A percentile compares a stretch with the other conserved stretches of the same genome.
These are phyloP conservation scores for Rhododendron simsii DNA, from an alignment of 148 eudicot genomes.

Conservation along the genomic window DNA sequence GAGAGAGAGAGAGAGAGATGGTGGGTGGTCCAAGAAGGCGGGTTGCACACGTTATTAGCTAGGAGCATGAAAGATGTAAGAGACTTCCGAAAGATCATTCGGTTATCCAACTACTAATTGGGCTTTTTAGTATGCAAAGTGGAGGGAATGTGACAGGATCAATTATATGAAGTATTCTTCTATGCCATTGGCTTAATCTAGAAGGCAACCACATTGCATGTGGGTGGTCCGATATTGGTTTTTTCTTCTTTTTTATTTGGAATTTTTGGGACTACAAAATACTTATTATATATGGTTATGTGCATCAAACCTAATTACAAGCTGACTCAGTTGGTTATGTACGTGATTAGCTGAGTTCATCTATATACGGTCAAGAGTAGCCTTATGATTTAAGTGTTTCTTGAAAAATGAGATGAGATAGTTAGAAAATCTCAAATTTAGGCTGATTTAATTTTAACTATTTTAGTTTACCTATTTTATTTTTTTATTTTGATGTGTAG, in stretches of 20 bases:
- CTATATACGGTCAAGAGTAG: background rate
- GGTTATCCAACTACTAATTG: background rate
- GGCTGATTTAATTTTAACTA: background rate
- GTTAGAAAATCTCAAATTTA: too few species aligned
- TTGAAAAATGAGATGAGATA: background rate
- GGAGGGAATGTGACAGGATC: background rate
- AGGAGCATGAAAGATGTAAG: background rate
- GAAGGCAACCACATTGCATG: background rate
- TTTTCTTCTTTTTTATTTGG: too few species aligned
- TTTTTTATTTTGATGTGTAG: too few species aligned
- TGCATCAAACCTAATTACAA: too few species aligned
- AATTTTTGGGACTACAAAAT: background rate
- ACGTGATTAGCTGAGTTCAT: background rate
- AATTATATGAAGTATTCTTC: background rate
- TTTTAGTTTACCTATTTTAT: background rate
- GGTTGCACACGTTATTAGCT: background rate
- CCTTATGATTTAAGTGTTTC: background rate
- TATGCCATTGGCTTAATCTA: background rate
- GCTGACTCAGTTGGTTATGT: too few species aligned
- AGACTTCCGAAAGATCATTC: background rate
- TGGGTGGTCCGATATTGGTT: background rate
- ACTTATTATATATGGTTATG: too few species aligned
- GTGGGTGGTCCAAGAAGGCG: background rate
- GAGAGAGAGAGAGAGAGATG: background rate
- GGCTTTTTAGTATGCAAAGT: background rate